Conservation (phyloP, 2,329 filamentous ascomycete species). For the Colletotrichum abscissum region DNA sequence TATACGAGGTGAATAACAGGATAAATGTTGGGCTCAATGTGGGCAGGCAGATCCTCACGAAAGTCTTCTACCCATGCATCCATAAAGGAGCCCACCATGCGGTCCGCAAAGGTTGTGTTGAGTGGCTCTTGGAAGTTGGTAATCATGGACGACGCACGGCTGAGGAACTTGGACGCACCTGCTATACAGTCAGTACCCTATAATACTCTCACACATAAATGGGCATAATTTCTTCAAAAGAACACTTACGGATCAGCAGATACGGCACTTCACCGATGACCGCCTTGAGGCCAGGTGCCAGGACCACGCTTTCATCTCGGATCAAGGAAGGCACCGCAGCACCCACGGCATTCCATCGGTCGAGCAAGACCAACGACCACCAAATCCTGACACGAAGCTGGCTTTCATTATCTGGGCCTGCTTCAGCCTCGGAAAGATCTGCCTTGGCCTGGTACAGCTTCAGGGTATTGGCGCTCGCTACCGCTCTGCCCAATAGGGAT, state of each 20-base stretch:
- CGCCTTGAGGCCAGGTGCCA: conserved; percentile 68
- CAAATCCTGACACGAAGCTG: conserved; percentile 73
- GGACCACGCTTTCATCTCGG: conserved; percentile 69
- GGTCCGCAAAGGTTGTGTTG: conserved; percentile 20
- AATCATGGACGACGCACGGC: conserved; percentile 51
- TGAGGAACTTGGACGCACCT: conserved; percentile 69
- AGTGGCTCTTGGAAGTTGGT: conserved; percentile 38
- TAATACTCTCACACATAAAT: not conserved
- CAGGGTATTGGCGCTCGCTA: conserved; percentile 74
- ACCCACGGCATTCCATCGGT: conserved; percentile 79
- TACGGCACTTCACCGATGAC: conserved; percentile 73
- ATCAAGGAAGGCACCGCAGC: conserved; percentile 72
- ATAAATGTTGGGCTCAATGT: conserved; percentile 61
- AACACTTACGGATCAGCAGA: conserved; percentile 71
- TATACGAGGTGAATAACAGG: conserved; percentile 74
- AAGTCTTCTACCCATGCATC: conserved; percentile 73
- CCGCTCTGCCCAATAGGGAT: conserved; percentile 71
- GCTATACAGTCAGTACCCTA: not conserved
- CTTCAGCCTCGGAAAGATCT: conserved; percentile 53
- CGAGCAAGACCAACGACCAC: conserved; percentile 79
- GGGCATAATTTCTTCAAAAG: not conserved
- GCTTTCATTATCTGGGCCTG: conserved; percentile 70
- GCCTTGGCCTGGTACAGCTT: conserved; percentile 63
- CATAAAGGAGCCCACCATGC: conserved; percentile 60
- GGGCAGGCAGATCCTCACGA: conserved; percentile 70